Evolutionary conservation across 495 filamentous ascomycete species (phyloP).

Genomic region (Daldinia decipiens): DNA sequence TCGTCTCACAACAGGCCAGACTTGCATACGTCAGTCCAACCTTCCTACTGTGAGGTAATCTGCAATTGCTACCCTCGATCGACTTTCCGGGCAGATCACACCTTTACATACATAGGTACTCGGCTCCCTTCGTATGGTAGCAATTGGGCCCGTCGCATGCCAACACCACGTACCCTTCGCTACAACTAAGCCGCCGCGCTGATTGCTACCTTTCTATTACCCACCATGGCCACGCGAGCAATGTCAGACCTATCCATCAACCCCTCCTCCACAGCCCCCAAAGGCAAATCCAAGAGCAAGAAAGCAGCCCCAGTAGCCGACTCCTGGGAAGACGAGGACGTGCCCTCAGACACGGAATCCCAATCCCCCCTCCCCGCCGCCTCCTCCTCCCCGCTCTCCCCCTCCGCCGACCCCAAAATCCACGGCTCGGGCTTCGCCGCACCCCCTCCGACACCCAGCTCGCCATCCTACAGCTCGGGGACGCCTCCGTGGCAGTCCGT

Average conservation of each 20-base stretch:
- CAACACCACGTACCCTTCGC: not conserved
- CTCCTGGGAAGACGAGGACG: constrained; percentile 85
- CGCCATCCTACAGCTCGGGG: constrained; percentile 55
- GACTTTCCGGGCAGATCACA: not conserved
- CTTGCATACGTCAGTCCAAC: constrained; percentile 36
- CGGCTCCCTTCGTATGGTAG: not conserved
- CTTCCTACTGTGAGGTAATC: constrained; percentile 30
- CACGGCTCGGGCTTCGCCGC: constrained; percentile 50
- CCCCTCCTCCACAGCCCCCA: constrained; percentile 17
- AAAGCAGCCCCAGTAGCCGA: constrained; percentile 68
- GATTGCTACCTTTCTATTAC: not conserved
- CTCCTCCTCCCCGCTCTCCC: constrained; percentile 16
- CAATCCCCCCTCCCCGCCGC: constrained; percentile 28
- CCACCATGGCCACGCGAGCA: constrained; percentile 36
- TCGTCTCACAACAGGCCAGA: constrained; percentile 22
- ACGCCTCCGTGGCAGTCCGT: constrained; percentile 34
- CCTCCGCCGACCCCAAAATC: constrained; percentile 51
- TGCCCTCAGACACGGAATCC: constrained; percentile 53
- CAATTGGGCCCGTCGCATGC: not conserved
- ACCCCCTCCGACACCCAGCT: constrained; percentile 70
- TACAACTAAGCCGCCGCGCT: not conserved
- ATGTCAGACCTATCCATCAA: constrained; percentile 55
- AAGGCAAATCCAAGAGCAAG: constrained; percentile 37
- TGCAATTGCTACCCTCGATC: constrained; percentile 31
- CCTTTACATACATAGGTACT: not conserved